These are phyloP conservation scores for Ophiostoma australiae DNA, from an alignment of 2,329 filamentous ascomycete species.

Conservation along the genomic window DNA sequence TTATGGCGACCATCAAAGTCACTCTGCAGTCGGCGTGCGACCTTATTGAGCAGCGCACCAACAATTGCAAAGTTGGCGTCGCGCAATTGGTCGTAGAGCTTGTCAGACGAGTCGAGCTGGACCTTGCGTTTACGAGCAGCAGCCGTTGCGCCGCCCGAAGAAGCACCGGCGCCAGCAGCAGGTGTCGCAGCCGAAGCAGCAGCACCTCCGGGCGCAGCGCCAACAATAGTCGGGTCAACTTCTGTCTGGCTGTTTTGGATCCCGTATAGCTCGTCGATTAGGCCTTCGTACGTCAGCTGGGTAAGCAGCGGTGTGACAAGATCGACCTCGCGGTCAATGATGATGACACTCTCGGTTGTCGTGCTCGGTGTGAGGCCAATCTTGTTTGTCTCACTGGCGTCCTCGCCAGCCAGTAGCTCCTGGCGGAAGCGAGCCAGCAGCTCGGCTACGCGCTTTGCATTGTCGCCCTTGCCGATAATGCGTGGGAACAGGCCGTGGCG, in stretches of 20 bases:
- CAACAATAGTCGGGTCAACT: slow-evolving; percentile 84
- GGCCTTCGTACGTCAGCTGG: slow-evolving; percentile 91
- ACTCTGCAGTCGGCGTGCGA: slow-evolving; percentile 74
- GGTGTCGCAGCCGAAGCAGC: slow-evolving; percentile 33
- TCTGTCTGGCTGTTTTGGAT: slow-evolving; percentile 92
- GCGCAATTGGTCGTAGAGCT: slow-evolving; percentile 78
- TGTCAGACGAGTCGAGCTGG: slow-evolving; percentile 81
- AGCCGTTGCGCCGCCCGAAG: slow-evolving; percentile 31
- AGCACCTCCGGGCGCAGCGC: slow-evolving; percentile 40
- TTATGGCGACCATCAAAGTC: slow-evolving; percentile 86
- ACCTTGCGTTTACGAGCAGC: slow-evolving; percentile 72
- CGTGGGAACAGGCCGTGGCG: slow-evolving; percentile 89
- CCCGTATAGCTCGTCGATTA: slow-evolving; percentile 88
- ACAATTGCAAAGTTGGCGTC: slow-evolving; percentile 96
- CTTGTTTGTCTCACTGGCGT: slow-evolving; percentile 57
- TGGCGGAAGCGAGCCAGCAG: slow-evolving; percentile 86
- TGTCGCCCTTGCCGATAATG: slow-evolving; percentile 92
- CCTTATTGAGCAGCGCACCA: slow-evolving; percentile 80
- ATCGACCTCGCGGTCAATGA: slow-evolving; percentile 93
- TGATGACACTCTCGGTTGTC: slow-evolving; percentile 81
- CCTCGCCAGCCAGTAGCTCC: slow-evolving; percentile 76
- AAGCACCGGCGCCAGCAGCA: slow-evolving; percentile 38
- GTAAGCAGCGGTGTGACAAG: slow-evolving; percentile 88
- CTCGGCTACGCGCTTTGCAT: slow-evolving; percentile 83
- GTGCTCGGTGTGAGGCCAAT: slow-evolving; percentile 77